Evolutionary conservation across 768 basidiomycete genomes (phyloP), one percentile per base, ranked within the genome.

Genomic region (Amanita pseudoporphyria): DNA sequence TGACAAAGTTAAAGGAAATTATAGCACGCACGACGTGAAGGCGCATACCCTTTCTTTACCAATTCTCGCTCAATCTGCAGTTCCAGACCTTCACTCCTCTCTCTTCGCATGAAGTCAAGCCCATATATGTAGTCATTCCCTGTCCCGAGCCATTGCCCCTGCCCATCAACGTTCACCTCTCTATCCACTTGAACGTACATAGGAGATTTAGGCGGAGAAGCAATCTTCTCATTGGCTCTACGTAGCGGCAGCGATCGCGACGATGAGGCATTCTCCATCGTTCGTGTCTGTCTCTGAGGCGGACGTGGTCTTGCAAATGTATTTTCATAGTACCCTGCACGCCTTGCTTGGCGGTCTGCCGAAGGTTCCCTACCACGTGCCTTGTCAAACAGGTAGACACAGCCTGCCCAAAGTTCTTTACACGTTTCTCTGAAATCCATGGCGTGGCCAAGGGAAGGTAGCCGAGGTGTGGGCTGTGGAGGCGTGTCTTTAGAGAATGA

Each of bases 381-480:
- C 52, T 73, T 72, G 56, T 74, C 71, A 53, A 66, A 64, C 61
- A 84, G 69, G 60, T 85, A 84, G n/a, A 78, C 60, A 41, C 66
- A 70, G 3, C 82, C 82, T 5, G 62, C 52, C 71, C 73, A 72
- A 14, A 86, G 67, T 61, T 87, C 84, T 14, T 73, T 67, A 39
- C 78, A 73, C 0, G 83, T 82, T 59, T 88, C 86, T 9, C 78
- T 71, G 58, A 82, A 82, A 60, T 85, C 78, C 62, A 88, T 68
- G 5, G 77, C 82, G 58, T 87, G 79, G 0, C 68, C 66, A 16
- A 87, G 70, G 3, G 84, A 74, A 16, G 69, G 72, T 57, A 76
- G 63, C 22, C 77, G 76, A n/a, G 77, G 67, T 5, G 81, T 84
- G 19, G 64, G 64, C 31, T 60, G 52, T 4, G 68, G 65, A 40